A percentile compares a stretch with the other conserved stretches of the same genome.
These are phyloP conservation scores for Tulasnella sp. DNA, from an alignment of 768 basidiomycete genomes.

Conservation along the genomic window DNA sequence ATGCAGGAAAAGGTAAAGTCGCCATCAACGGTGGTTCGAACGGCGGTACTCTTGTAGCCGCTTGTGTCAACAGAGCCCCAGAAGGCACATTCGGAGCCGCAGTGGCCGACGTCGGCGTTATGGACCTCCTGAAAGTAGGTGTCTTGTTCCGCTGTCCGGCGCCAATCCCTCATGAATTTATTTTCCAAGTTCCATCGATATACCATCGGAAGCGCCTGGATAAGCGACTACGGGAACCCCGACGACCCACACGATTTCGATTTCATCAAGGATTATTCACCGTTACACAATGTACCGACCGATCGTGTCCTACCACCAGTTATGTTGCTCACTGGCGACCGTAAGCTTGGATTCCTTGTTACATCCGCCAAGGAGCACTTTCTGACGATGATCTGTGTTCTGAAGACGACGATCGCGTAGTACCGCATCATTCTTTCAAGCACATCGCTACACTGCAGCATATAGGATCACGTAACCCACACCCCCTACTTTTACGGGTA, in stretches of 20 bases:
- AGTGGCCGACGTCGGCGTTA: constrained; percentile 70
- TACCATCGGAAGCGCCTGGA: constrained; percentile 55
- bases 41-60: constrained; percentile 74
- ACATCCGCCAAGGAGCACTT: constrained; percentile 18
- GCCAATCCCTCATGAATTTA: too few species aligned
- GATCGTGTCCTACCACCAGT: constrained; percentile 50
- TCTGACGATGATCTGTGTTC: constrained; percentile 16
- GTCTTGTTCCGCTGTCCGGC: neutral
- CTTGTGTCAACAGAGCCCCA: constrained; percentile 69
- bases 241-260: constrained; percentile 69
- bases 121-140: constrained; percentile 61
- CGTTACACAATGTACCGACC: constrained; percentile 63
- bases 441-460: constrained; percentile 67
- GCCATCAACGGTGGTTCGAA: constrained; percentile 72
- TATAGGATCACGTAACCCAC: constrained; percentile 45
- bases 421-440: constrained; percentile 78
- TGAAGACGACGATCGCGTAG: constrained; percentile 77
- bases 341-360: constrained; percentile 33
- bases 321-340: constrained; percentile 73
- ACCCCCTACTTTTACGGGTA: constrained; percentile 64
- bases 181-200: neutral
- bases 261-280: constrained; percentile 69
- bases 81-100: constrained; percentile 66
- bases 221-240: constrained; percentile 65
- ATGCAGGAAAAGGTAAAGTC: constrained; percentile 54